Evolutionary conservation across 2,329 filamentous ascomycete species (phyloP).

Genomic region (Falciphora oryzae): DNA sequence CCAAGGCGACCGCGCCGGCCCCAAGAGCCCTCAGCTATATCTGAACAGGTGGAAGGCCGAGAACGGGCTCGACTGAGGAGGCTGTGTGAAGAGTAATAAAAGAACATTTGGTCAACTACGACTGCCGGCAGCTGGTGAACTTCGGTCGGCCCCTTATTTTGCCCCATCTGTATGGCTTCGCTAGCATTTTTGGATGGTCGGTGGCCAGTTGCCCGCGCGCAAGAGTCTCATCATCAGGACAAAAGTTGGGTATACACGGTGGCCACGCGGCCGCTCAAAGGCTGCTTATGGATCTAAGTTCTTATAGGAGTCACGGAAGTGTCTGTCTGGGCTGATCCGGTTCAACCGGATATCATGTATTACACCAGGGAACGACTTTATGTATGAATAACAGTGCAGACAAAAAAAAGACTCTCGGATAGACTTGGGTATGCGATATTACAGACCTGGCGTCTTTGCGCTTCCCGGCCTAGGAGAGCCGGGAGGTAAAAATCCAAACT

Average conservation of each 20-base stretch:
- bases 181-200: not conserved
- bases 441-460: not conserved
- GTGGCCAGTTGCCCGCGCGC: not conserved
- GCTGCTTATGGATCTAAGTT: too few relatives aligned
- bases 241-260: not conserved
- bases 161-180: not conserved
- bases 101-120: not conserved
- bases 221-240: not conserved
- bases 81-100: not conserved
- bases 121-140: not conserved
- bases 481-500: not conserved
- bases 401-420: not conserved
- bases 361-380: not conserved
- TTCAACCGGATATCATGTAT: not conserved
- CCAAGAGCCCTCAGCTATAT: constrained; percentile 56
- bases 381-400: not conserved
- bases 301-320: too few relatives aligned
- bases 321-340: not conserved
- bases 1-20: constrained; percentile 44
- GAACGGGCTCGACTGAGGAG: constrained; percentile 53
- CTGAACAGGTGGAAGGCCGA: constrained; percentile 61
- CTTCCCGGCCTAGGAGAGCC: not conserved
- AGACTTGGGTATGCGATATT: not conserved
- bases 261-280: too few relatives aligned
- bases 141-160: not conserved